Evolutionary conservation across 2,329 filamentous ascomycete species (phyloP), one percentile per base, ranked within the genome.

Genomic region (Microcyclosporella mali): DNA sequence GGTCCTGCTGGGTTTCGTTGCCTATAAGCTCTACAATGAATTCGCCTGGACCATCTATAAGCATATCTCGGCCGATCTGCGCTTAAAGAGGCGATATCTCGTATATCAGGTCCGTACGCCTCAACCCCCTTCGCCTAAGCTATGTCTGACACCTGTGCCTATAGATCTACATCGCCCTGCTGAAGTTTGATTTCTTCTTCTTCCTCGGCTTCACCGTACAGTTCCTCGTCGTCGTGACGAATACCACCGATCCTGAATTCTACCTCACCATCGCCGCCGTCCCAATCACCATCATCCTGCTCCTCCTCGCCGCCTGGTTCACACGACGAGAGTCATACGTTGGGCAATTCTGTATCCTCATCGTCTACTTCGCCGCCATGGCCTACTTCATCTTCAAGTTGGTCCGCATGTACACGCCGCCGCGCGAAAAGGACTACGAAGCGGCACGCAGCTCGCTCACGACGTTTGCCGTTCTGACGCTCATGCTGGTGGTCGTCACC

Each of bases 151-250:
- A 21, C 14, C 15, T 25, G 12, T 12, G n/a, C 30, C 25, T 7
- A 4, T 50, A 95, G 89, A 89, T 98, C 65, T 98, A 95, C 68
- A 95, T 98, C 60, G 88, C 92, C 29, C 78, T 98, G 9, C 77
- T 98, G 53, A 98, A 98, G 68, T 98, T 98, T 66, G 92, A 98
- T 70, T 97, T 98, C 69, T 98, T 98, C 80, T 97, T 98, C 74
- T 98, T 98, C 75, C 80, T 98, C 38, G 92, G 90, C 41, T 98
- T 98, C 66, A 97, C 92, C 6, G 87, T 98, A 35, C 92, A 98
- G 63, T 98, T 98, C 66, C 90, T 98, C 56, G 85, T 97, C 46
- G 88, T 98, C 46, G 88, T 97, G 44, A 77, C 72, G 47, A 72
- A 77, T 51, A 74, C 73, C 18, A 75, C 76, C 36, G 77, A 83